These are phyloP conservation scores for Yueomyces sp. DNA, from an alignment of 1,139 yeast species.

Conservation along the genomic window DNA sequence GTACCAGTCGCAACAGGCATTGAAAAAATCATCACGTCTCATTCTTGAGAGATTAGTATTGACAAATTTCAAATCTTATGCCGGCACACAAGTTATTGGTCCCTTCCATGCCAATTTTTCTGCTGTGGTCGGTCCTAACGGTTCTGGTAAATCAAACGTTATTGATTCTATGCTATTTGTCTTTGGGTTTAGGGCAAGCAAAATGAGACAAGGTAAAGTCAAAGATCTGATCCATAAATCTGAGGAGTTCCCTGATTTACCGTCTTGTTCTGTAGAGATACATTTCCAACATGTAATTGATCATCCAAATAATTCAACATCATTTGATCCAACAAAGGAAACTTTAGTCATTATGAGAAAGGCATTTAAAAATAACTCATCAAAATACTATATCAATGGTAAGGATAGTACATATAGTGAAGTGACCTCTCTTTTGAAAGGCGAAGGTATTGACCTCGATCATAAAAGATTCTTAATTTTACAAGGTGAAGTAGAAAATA, in stretches of 20 bases:
- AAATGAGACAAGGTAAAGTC: slow-evolving; percentile 91
- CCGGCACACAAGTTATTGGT: slow-evolving; percentile 88
- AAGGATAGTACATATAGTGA: slow-evolving; percentile 62
- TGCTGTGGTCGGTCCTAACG: slow-evolving; percentile 99
- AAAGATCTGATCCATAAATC: slow-evolving; percentile 87
- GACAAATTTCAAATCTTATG: slow-evolving; percentile 88
- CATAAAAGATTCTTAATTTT: slow-evolving; percentile 88
- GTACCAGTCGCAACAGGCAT: slow-evolving; percentile 18
- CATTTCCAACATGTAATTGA: slow-evolving; percentile 74
- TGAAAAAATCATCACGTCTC: slow-evolving; percentile 31
- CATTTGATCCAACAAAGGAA: slow-evolving; percentile 29
- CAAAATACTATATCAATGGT: slow-evolving; percentile 67
- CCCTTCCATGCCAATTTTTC: slow-evolving; percentile 91
- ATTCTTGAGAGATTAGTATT: slow-evolving; percentile 65
- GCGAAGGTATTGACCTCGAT: slow-evolving; percentile 87
- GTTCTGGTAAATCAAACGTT: slow-evolving; percentile 95
- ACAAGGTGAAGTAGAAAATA: slow-evolving; percentile 97
- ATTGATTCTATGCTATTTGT: slow-evolving; percentile 93
- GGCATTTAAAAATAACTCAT: slow-evolving; percentile 65
- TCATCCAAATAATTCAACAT: slow-evolving; percentile 31
- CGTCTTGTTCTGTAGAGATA: slow-evolving; percentile 85
- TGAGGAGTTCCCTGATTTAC: slow-evolving; percentile 51
- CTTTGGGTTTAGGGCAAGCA: slow-evolving; percentile 91
- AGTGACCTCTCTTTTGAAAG: slow-evolving; percentile 61
- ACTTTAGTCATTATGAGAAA: slow-evolving; percentile 59